Evolutionary conservation across 1,139 yeast species (phyloP).

Genomic region (Saccharomyces hybrid): DNA sequence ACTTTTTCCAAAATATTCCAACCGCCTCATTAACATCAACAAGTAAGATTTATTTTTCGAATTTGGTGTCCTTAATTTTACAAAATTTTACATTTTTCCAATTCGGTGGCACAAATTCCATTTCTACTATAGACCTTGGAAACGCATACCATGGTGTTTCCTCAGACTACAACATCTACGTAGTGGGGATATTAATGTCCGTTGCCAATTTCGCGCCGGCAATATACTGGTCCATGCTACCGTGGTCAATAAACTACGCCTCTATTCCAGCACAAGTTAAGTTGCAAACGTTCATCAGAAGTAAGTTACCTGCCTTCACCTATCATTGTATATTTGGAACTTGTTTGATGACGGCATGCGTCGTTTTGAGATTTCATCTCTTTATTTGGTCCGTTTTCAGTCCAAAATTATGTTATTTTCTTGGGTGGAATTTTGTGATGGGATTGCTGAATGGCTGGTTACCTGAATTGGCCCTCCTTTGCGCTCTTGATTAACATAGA

Average conservation of each 20-base stretch:
- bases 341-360: conserved; percentile 61
- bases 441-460: conserved; percentile 31
- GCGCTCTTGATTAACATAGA: conserved; percentile 9
- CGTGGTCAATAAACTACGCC: conserved; percentile 34
- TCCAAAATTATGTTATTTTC: conserved; percentile 77
- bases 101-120: conserved; percentile 84
- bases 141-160: conserved; percentile 86
- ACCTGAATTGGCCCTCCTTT: conserved; percentile 13
- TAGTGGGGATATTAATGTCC: conserved; percentile 75
- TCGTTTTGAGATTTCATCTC: conserved; percentile 68
- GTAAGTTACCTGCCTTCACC: conserved; percentile 25
- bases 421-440: conserved; percentile 63
- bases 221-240: conserved; percentile 68
- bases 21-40: neutral
- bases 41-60: conserved; percentile 4
- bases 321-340: conserved; percentile 58
- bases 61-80: conserved; percentile 33
- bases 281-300: conserved; percentile 25
- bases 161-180: conserved; percentile 53
- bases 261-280: conserved; percentile 33
- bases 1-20: neutral
- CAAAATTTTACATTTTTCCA: conserved; percentile 80
- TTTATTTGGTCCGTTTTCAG: conserved; percentile 98
- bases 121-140: conserved; percentile 83
- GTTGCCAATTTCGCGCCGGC: conserved; percentile 81